phyloP scores from a whole-genome alignment of 352 stramenopile genomes.

The Globisporangium okanoganense region DNA sequence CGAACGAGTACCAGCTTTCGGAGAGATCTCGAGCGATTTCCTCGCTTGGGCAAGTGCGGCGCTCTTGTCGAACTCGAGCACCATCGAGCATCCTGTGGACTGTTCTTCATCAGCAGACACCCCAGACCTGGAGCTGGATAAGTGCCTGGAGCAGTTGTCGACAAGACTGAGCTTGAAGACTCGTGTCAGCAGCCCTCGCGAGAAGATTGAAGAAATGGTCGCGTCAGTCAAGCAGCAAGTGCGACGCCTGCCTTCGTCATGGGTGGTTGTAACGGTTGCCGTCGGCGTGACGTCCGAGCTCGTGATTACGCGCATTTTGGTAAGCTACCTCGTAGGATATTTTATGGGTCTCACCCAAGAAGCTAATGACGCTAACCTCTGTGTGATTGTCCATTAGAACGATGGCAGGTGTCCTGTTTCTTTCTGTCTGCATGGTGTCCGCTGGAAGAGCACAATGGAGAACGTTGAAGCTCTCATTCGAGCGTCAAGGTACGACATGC shows the following conservation, averaged over 20 bases:
- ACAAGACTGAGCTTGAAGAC: conserved; percentile 1
- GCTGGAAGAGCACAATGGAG: conserved; percentile 35
- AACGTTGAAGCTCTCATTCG: conserved; percentile 51
- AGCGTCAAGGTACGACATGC: conserved; percentile 46
- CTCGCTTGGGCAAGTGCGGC: conserved; percentile 33
- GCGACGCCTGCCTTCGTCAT: conserved; percentile 30
- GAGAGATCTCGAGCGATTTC: conserved; percentile 9
- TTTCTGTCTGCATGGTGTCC: conserved; percentile 40
- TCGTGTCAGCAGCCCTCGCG: neutral
- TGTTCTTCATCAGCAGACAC: conserved; percentile 15
- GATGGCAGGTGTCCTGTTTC: conserved; percentile 35
- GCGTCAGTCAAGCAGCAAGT: conserved; percentile 21
- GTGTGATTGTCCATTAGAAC: conserved; percentile 29
- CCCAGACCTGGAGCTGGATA: conserved; percentile 9
- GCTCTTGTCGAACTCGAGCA: conserved; percentile 34
- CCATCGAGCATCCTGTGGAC: conserved; percentile 17
- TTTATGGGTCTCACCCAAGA: neutral
- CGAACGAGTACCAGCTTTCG: conserved; percentile 7
- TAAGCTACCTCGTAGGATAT: conserved; percentile 12
- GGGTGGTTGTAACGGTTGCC: conserved; percentile 39
- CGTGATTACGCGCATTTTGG: conserved; percentile 38
- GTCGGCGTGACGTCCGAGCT: conserved; percentile 42
- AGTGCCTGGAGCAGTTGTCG: conserved; percentile 13
- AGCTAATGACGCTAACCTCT: neutral
- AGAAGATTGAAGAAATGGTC: conserved; percentile 19